These are phyloP conservation scores for Ceratocystis diversiconidia DNA, from an alignment of 2,329 filamentous ascomycete species.

Conservation along the genomic window DNA sequence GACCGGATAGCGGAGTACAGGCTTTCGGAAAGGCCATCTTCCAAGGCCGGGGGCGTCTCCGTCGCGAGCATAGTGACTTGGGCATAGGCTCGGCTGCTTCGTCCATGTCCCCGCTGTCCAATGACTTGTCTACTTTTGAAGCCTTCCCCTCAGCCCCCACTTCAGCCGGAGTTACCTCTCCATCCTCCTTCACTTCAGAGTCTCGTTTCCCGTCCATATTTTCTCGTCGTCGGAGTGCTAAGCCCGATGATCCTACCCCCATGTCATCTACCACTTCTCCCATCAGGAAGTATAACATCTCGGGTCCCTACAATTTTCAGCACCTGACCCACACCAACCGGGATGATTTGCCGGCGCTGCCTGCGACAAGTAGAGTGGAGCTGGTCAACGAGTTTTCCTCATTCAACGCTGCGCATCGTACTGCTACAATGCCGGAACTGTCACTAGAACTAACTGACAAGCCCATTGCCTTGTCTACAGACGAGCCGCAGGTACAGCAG, in stretches of 20 bases:
- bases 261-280: conserved; percentile 18
- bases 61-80: conserved; percentile 34
- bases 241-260: conserved; percentile 11
- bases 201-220: conserved; percentile 34
- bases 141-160: neutral
- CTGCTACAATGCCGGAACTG: conserved; percentile 13
- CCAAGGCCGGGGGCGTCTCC: conserved; percentile 36
- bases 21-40: conserved; percentile 47
- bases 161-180: neutral
- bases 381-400: conserved; percentile 30
- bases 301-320: conserved; percentile 52
- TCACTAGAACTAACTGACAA: conserved; percentile 11
- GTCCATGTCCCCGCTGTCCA: conserved; percentile 5
- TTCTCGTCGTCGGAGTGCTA: conserved; percentile 27
- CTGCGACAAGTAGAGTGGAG: conserved; percentile 29
- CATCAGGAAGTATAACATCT: conserved; percentile 36
- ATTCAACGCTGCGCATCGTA: conserved; percentile 16
- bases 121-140: neutral
- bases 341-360: conserved; percentile 32
- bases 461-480: conserved; percentile 12
- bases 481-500: neutral
- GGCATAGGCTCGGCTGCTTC: neutral
- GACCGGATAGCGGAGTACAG: conserved; percentile 42
- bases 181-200: conserved; percentile 1
- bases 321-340: conserved; percentile 46